Percentiles rank a stretch among this genome's conserved stretches.
Evolutionary conservation across 2,329 filamentous ascomycete genomes (phyloP).

Genomic region (Trichophyton schoenleinii): DNA sequence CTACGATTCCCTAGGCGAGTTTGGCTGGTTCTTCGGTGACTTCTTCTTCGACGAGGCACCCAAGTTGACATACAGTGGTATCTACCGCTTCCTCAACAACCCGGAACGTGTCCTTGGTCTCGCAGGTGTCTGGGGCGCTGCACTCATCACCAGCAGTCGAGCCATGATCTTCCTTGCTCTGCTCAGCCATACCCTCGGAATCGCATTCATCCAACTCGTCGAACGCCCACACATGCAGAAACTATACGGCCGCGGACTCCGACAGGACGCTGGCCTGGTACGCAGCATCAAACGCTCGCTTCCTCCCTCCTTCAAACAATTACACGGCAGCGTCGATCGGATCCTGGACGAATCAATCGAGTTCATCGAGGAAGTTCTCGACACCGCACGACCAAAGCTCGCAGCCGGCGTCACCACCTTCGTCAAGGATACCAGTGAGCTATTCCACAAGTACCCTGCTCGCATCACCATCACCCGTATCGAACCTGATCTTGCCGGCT

Average conservation of each 20-base stretch:
- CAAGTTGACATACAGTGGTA: constrained; percentile 89
- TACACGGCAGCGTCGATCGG: constrained; percentile 74
- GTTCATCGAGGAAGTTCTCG: constrained; percentile 82
- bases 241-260: constrained; percentile 74
- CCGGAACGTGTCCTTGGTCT: constrained; percentile 88
- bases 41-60: constrained; percentile 90
- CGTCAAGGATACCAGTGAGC: constrained; percentile 70
- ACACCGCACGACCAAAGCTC: constrained; percentile 71
- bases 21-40: constrained; percentile 98
- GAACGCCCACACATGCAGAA: constrained; percentile 98
- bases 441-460: constrained; percentile 82
- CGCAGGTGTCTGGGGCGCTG: constrained; percentile 89
- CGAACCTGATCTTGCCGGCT: constrained; percentile 65
- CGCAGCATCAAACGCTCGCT: constrained; percentile 81
- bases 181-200: constrained; percentile 68
- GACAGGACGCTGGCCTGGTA: constrained; percentile 77
- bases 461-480: constrained; percentile 71
- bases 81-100: constrained; percentile 97
- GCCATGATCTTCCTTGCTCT: constrained; percentile 78
- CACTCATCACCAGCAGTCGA: constrained; percentile 81
- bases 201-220: constrained; percentile 82
- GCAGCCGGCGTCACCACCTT: constrained; percentile 76
- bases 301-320: constrained; percentile 67
- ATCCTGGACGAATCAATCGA: constrained; percentile 77
- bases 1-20: constrained; percentile 90